Base-by-base conservation (phyloP, 106 monocot species). In the Acorus gramineus region DNA sequence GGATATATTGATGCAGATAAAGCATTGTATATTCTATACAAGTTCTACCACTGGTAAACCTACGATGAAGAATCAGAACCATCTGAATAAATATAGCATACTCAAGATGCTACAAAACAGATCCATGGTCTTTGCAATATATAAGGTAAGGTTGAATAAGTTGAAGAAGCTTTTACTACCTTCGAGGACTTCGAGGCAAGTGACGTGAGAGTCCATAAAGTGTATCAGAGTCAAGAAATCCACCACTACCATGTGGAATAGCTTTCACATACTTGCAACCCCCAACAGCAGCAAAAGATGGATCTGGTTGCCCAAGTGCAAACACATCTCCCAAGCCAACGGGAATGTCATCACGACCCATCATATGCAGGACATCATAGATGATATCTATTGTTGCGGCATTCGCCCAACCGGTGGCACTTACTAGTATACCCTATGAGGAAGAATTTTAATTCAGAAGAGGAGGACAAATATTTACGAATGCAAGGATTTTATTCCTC, bases 311-410 rank as follows among this genome's bases (percentile, higher is more conserved):
- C n/a, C 76, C 86, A 4, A 76, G 51, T 52, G 89, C 76, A 75
- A 68, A 77, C 47, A 78, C 14, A 62, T 72, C 79, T 14, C 94
- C 89, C 9, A 89, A 75, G 44, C 94, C 94, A 14, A 94, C 84
- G n/a, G 79, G 84, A 51, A 94, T 84, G 71, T 94, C 86, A 55
- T 94, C 94, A 42, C 94, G 89, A 14, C 89, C 94, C 89, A 89
- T 89, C 94, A 94, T 94, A 69, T 94, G 94, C 6, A 94, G 69
- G 42, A 94, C 61, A 69, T 94, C 94, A 67, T 94, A 94, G 46
- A 94, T 61, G 7, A 86, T 48, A 56, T 94, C 94, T 57, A 94
- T 86, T 8, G 86, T 89, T 63, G 89, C 94, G 58, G 77, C 73
- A 66, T 80, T 81, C 69, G 94, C 94, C 94, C 94, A 94, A 13